Evolutionary conservation across 2,329 filamentous ascomycete genomes (phyloP), one percentile per base, ranked within the genome.

Genomic region (Coniochaeta sp.): DNA sequence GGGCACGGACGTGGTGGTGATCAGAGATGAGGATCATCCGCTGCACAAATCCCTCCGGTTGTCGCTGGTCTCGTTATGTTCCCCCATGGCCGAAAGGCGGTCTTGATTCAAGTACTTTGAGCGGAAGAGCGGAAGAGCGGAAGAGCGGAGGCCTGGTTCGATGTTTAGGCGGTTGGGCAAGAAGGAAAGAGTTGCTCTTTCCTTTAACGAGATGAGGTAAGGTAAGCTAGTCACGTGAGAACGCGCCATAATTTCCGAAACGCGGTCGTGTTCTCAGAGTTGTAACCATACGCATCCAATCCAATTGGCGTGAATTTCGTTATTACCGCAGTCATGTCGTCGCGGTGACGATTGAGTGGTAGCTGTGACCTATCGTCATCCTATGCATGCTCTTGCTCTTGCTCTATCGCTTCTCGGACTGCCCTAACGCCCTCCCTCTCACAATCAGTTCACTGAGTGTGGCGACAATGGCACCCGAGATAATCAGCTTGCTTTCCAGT

Each of bases 401-500:
- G n/a, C n/a, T 24, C 47, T 14, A n/a, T 28, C 3, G 47, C 22
- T 52, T n/a, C 22, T 22, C 42, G 14, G 14, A 30, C 47, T 52
- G n/a, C 47, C 47, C 22, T 30, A 52, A 9, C 28, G 7, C 3
- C 19, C 5, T 7, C 24, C 47, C 2, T 28, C 10, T 28, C 47
- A 17, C 16, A 28, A 52, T 8, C 24, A 14, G 5, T 24, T 4
- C 16, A 42, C 42, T 16, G 47, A 2, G 47, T 26, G 14, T 28
- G 3, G 5, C 17, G 2, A 52, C 24, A 2, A 75, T 75, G 73
- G 64, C 71, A 9, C 58, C 66, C 28, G 72, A 75, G 62, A 65
- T 76, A 10, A 75, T 76, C 59, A 68, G 64, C 61, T 60, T 75
- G 19, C 61, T 75, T 16, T 74, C 72, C 0, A 74, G 72, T 59